Base-by-base conservation (phyloP, 139 green algal species). In the Spirogloea muscicola region DNA sequence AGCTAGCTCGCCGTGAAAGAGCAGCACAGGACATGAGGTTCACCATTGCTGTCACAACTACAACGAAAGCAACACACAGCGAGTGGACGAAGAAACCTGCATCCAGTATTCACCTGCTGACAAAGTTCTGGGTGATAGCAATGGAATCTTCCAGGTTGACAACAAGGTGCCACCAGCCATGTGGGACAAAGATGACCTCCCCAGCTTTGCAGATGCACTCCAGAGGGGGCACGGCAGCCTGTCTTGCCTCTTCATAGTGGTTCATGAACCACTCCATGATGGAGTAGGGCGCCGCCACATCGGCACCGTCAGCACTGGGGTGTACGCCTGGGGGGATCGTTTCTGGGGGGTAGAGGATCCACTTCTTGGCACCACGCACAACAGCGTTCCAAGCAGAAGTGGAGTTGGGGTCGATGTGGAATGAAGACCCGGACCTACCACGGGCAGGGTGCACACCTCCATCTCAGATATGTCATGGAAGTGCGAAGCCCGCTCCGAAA, bases 321-420 rank as follows among this genome's bases (percentile, higher is more conserved):
- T 92, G 85, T 68, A 98, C 91, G 0, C 93, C 93, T 5, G 94
- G 94, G n/a, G n/a, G n/a, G 1, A 93, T 91, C 1, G 77, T 49
- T 25, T 51, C 59, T 59, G 64, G 94, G 2, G 94, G 93, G 82
- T 90, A 97, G 51, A 98, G 34, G 7, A 97, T 82, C 92, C 92
- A 97, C 75, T 94, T 95, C 83, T 98, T 98, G 57, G 59, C 55
- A 66, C 91, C 92, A 5, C 65, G 58, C 39, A 96, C 70, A 31
- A 96, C 90, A 1, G 91, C 90, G 68, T 99, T 99, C 93, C 93
- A 98, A 4, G 94, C 94, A 31, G 69, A 91, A 3, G 91, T 97
- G 27, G 85, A 69, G 78, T 97, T 97, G 41, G 93, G 93, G 78
- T 98, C 93, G 6, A 84, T 81, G 58, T 84, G 78, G 38, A 43